Base-by-base conservation (phyloP, 352 stramenopile species). In the Phytophthora nicotianae region DNA sequence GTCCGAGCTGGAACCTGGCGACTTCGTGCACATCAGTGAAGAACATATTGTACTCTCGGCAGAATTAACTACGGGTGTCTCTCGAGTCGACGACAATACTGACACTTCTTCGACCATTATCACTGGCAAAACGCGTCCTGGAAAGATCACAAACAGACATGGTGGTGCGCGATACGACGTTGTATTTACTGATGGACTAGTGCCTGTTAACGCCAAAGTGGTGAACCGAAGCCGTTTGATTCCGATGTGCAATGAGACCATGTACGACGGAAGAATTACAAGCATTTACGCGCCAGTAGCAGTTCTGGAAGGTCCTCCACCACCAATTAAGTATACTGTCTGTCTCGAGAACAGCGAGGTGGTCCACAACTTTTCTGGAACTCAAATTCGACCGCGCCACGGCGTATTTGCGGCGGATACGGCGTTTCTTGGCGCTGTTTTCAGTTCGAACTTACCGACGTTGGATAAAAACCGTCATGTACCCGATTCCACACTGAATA, bases 131-230 rank as follows among this genome's bases (percentile, higher is more conserved):
- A 62, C 50, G 4, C 76, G 68, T 3, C 57, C 61, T 19, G 81
- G 66, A 29, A 72, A 71, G 35, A 61, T 90, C 38, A 23, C 60
- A 0, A 65, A 71, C 33, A 78, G 72, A 24, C 51, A 78, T 26
- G 70, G 77, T 19, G 84, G 85, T 58, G 77, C 70, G 3, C 67
- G 61, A 24, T 90, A 90, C 45, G 67, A 81, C 16, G 54, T 90
- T n/a, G 52, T 62, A 56, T 88, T 75, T 41, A 10, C 86, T 2
- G 81, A 89, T 57, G 59, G 52, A 3, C 55, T 59, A 1, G 23
- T 23, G 9, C 63, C 68, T 17, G 23, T 13, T 16, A 60, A 43
- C 3, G 75, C 85, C 10, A 58, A 32, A n/a, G 26, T 57, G 23
- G 79, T 90, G 16, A 32, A 56, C 4, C 75, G 81, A 9, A 62